Evolutionary conservation across 2,329 filamentous ascomycete genomes (phyloP).

Genomic region (Colletotrichum sp.): DNA sequence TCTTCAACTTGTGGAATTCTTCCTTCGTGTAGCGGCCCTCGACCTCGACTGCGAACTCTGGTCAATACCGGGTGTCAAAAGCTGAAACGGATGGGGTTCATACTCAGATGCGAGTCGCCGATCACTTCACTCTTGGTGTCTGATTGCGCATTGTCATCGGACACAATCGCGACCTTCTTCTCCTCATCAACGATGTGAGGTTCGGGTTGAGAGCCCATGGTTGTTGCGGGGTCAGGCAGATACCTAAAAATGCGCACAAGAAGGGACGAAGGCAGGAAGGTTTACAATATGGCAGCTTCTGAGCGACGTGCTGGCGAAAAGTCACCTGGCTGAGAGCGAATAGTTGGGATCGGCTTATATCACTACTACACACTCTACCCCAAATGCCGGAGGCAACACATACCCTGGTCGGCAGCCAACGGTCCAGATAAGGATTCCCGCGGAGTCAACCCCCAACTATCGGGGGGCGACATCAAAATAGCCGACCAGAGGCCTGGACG

Average conservation of each 20-base stretch:
- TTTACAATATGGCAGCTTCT: not conserved
- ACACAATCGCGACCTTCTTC: conserved; percentile 4
- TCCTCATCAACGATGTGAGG: not conserved
- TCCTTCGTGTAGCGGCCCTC: conserved; percentile 36
- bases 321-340: not conserved
- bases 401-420: not conserved
- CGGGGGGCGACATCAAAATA: not conserved
- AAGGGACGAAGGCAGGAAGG: not conserved
- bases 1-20: conserved; percentile 40
- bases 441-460: not conserved
- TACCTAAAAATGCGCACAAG: not conserved
- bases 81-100: not conserved
- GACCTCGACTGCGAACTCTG: not conserved
- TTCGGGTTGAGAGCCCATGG: not conserved
- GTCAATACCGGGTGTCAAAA: not conserved
- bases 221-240: not conserved
- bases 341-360: not conserved
- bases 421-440: conserved; percentile 16
- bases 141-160: not conserved
- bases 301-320: not conserved
- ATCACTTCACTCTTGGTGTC: not conserved
- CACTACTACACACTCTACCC: not conserved
- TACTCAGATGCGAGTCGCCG: conserved; percentile 5
- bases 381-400: not conserved
- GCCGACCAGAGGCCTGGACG: not conserved